Base-by-base conservation (phyloP, 2,329 filamentous ascomycete genomes). In the Colletotrichum chlorophyti region DNA sequence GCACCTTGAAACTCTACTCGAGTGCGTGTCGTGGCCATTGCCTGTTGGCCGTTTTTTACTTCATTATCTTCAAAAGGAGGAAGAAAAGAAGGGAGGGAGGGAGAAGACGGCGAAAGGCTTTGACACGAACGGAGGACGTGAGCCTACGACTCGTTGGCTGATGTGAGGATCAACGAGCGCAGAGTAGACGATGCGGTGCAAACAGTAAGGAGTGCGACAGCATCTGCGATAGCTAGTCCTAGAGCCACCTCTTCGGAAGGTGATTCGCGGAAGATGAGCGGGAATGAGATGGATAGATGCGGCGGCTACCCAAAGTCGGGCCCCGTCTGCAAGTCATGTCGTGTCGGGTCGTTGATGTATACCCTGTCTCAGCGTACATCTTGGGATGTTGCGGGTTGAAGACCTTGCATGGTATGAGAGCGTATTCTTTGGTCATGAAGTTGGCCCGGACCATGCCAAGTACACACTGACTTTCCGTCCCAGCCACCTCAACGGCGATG, bases 1-100 rank as follows among this genome's bases (percentile, higher is more conserved):
- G 40, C 52, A 52, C 27, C 52, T 38, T 59, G 51, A 37, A 60
- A 37, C 24, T 47, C 26, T n/a, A n/a, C n/a, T n/a, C n/a, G n/a
- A n/a, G n/a, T n/a, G n/a, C n/a, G 27, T 35, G 57, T 26, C 31
- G 43, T 40, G n/a, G n/a, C n/a, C n/a, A n/a, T n/a, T n/a, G n/a
- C n/a, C n/a, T n/a, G n/a, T n/a, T n/a, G n/a, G n/a, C n/a, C n/a
- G n/a, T n/a, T n/a, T n/a, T n/a, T n/a, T n/a, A n/a, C n/a, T n/a
- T n/a, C n/a, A n/a, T n/a, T n/a, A n/a, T n/a, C n/a, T n/a, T n/a
- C n/a, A n/a, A n/a, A n/a, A n/a, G n/a, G n/a, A n/a, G n/a, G n/a
- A n/a, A n/a, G n/a, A n/a, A n/a, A n/a, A n/a, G n/a, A n/a, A n/a
- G n/a, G n/a, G n/a, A n/a, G n/a, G n/a, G n/a, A n/a, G n/a, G n/a